Conservation (phyloP, 495 filamentous ascomycete genomes). For the Arthonia radiata region DNA sequence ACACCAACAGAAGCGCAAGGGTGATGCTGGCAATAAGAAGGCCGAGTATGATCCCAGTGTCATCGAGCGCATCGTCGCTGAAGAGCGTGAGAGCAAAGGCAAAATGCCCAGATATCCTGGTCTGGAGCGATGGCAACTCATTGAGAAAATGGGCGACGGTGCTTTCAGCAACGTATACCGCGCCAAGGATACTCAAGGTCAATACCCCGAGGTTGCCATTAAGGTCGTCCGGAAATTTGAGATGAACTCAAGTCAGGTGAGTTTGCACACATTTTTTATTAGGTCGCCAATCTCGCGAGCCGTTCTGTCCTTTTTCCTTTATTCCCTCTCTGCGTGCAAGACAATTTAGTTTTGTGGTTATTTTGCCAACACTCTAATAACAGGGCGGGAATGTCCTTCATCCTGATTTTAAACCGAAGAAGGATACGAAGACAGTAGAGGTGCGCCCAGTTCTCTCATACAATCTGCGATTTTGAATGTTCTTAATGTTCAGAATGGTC, state of each 20-base stretch:
- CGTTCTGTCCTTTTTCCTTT: conserved; percentile 9
- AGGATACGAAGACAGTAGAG: conserved; percentile 82
- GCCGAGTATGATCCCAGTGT: conserved; percentile 31
- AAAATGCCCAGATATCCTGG: conserved; percentile 84
- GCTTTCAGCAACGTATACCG: conserved; percentile 98
- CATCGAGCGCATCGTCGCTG: conserved; percentile 64
- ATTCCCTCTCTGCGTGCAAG: conserved; percentile 2
- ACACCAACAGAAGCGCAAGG: conserved; percentile 6
- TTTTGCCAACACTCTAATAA: conserved; percentile 15
- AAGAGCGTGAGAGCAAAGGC: conserved; percentile 61
- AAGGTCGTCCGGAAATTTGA: conserved; percentile 97
- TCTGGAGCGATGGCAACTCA: conserved; percentile 63
- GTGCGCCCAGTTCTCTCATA: conserved; percentile 38
- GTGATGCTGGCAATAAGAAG: conserved; percentile 23
- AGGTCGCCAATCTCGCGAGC: conserved; percentile 7
- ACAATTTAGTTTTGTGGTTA: conserved; percentile 8
- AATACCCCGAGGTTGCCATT: conserved; percentile 69
- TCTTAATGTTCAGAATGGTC: conserved; percentile 6
- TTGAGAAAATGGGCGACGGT: conserved; percentile 98
- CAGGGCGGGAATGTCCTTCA: conserved; percentile 70
- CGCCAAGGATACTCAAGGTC: conserved; percentile 44
- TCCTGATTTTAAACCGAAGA: conserved; percentile 58
- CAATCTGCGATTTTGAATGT: conserved; percentile 11
- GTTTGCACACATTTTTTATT: conserved; percentile 12
- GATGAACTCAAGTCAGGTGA: conserved; percentile 94